Evolutionary conservation across 805 yeast genomes (phyloP).

Genomic region (Lachancea meyersii): DNA sequence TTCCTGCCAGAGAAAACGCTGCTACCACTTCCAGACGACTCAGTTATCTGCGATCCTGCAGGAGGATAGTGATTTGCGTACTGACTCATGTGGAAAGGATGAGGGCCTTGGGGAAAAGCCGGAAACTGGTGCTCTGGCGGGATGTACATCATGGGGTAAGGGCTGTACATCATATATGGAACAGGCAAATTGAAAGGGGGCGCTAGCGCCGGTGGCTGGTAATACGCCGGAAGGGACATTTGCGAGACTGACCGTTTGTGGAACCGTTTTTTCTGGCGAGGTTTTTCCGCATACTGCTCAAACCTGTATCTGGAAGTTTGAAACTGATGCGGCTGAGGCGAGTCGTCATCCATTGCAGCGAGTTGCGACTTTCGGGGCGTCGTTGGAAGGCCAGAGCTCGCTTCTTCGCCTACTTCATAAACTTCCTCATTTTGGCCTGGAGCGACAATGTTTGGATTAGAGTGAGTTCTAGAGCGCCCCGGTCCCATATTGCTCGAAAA

Average conservation of each 20-base stretch:
- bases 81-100: background rate
- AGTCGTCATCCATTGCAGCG: conserved; percentile 10
- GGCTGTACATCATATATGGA: conserved; percentile 16
- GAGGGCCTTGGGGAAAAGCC: background rate
- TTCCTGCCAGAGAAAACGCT: background rate
- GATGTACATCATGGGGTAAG: conserved; percentile 8
- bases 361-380: conserved; percentile 5
- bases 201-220: conserved; percentile 1
- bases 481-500: background rate
- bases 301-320: conserved; percentile 22
- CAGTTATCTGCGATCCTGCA: background rate
- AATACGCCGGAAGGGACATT: conserved; percentile 1
- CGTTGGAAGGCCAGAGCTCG: conserved; percentile 4
- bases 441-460: background rate
- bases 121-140: conserved; percentile 5
- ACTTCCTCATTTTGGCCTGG: background rate
- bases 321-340: conserved; percentile 24
- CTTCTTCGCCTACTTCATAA: background rate
- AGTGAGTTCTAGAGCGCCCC: background rate
- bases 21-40: background rate
- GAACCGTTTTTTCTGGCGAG: conserved; percentile 6
- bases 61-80: background rate
- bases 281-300: conserved; percentile 11
- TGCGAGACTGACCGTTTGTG: background rate
- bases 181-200: conserved; percentile 1